Evolutionary conservation across 1,139 yeast genomes (phyloP), one percentile per base, ranked within the genome.

Genomic region (Pneumocystis sp.): DNA sequence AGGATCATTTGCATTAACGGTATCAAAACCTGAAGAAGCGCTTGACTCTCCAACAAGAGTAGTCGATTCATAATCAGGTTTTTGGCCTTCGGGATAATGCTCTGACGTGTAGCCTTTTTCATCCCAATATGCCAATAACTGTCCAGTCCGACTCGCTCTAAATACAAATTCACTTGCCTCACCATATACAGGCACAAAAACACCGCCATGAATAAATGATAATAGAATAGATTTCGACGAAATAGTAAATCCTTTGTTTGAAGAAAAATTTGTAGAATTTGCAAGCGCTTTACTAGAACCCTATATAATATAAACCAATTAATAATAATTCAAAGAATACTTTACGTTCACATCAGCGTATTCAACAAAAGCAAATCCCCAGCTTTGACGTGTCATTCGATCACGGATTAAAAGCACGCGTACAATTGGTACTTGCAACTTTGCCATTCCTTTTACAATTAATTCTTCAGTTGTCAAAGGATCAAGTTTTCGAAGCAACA

Each of bases 171-270:
- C 59, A 31, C 63, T 65, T 31, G 19, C 59, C 3, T 67, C 59
- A 39, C 50, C 62, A 35, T 69, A 67, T 0, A 67, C 65, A 2
- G 70, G 70, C 12, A 69, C 67, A 61, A 69, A 69, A 8, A 69
- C 70, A n/a, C 70, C 70, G 1, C 67, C 66, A 59, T 69, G 70
- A 19, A 69, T 68, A 59, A 63, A 69, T 21, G 65, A 63, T 50
- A 64, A 62, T 10, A 44, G 42, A 15, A 68, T 65, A 3, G 56
- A 50, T 31, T 61, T 39, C 42, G 67, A 68, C 31, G 63, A 62
- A 39, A 69, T 62, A 12, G 65, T 50, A 40, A 67, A 65, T 6
- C 65, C 65, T 31, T 63, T 63, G 19, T 34, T 61, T 31, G 57
- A 50, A 5, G 63, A 59, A 25, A 50, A 25, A 29, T 61, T 59